phyloP scores from a whole-genome alignment of 139 green algal species.

The Coelastrella sp. region DNA sequence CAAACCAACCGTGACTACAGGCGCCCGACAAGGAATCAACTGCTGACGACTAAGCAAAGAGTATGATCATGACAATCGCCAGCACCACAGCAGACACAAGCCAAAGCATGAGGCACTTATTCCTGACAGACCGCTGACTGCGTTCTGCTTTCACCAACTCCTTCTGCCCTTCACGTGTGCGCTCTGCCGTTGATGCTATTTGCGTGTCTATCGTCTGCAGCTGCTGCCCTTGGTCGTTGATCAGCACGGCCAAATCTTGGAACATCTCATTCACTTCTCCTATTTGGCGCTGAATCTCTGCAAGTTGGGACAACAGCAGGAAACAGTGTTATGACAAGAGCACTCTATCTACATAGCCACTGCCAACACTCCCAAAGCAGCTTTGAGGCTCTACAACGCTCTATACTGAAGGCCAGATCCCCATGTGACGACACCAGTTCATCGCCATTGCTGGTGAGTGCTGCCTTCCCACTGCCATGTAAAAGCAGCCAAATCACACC shows the following conservation, averaged over 20 bases:
- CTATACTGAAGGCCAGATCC: too few relatives aligned
- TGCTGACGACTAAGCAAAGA: slow-evolving; percentile 54
- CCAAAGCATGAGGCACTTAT: slow-evolving; percentile 71
- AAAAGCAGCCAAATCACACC: too few relatives aligned
- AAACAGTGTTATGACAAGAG: neutral
- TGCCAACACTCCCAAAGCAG: too few relatives aligned
- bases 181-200: slow-evolving; percentile 65
- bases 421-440: neutral
- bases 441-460: too few relatives aligned
- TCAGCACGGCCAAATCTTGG: slow-evolving; percentile 90
- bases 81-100: slow-evolving; percentile 60
- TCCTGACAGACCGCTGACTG: slow-evolving; percentile 52
- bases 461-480: too few relatives aligned
- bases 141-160: slow-evolving; percentile 64
- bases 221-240: slow-evolving; percentile 88
- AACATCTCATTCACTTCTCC: slow-evolving; percentile 82
- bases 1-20: too few relatives aligned
- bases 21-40: too few relatives aligned
- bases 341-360: too few relatives aligned
- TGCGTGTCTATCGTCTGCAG: slow-evolving; percentile 67
- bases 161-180: slow-evolving; percentile 55
- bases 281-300: slow-evolving; percentile 64
- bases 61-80: slow-evolving; percentile 63
- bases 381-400: too few relatives aligned
- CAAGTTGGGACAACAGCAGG: neutral